phyloP scores from a whole-genome alignment of 2,329 filamentous ascomycete genomes.

The Lojkania enalia region DNA sequence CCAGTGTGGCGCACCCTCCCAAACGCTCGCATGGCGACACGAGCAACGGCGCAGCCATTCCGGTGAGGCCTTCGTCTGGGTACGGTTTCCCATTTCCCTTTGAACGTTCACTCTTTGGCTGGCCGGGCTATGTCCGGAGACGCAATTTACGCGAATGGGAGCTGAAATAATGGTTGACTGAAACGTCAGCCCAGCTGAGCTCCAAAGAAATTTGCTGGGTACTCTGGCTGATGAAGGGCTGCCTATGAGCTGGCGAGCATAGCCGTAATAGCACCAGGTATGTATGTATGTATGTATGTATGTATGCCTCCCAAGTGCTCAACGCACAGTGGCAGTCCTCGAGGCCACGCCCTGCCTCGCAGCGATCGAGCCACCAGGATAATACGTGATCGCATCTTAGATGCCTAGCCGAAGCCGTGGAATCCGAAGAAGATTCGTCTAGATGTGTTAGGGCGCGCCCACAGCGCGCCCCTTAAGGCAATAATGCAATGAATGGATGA shows the following conservation, averaged over 20 bases:
- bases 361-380: not conserved
- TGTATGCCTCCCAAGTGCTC: not conserved
- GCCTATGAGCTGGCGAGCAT: not conserved
- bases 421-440: not conserved
- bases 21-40: conserved; percentile 16
- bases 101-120: not conserved
- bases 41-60: not conserved
- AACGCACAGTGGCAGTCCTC: too few relatives aligned
- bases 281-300: too few relatives aligned
- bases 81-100: not conserved
- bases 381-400: not conserved
- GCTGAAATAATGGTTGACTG: conserved; percentile 5
- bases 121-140: not conserved
- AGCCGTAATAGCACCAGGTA: not conserved
- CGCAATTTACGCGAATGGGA: not conserved
- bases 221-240: not conserved
- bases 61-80: conserved; percentile 2
- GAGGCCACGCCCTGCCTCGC: not conserved
- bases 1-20: conserved; percentile 21
- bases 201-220: not conserved
- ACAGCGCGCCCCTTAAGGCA: too few relatives aligned
- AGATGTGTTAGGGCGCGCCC: not conserved
- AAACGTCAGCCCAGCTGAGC: conserved; percentile 7
- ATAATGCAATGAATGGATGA: not conserved
- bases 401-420: not conserved